phyloP scores from a whole-genome alignment of 2,329 filamentous ascomycete species.

The Ceratocystis lukuohia region DNA sequence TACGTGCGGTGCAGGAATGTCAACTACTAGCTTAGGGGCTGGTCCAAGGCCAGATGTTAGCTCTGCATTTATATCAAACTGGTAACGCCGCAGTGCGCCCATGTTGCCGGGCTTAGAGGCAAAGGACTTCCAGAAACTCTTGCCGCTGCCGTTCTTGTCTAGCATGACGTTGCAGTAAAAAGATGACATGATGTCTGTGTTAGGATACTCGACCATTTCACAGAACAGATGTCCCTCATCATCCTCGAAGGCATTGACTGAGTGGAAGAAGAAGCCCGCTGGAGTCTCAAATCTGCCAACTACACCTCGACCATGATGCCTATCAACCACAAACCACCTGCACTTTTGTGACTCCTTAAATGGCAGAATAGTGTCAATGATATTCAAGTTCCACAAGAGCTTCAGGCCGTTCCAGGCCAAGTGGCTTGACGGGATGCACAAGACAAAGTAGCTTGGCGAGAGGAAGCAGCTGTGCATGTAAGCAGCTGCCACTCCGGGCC shows the following conservation, averaged over 20 bases:
- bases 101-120: constrained; percentile 27
- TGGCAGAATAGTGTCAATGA: constrained; percentile 52
- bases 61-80: constrained; percentile 28
- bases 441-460: constrained; percentile 53
- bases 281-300: constrained; percentile 55
- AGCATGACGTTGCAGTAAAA: constrained; percentile 60
- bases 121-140: constrained; percentile 32
- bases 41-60: background rate
- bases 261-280: constrained; percentile 67
- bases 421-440: constrained; percentile 59
- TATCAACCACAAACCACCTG: constrained; percentile 64
- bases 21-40: constrained; percentile 26
- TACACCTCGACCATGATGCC: constrained; percentile 46
- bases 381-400: constrained; percentile 51
- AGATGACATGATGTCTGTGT: constrained; percentile 47
- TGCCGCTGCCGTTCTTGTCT: constrained; percentile 35
- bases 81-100: constrained; percentile 33
- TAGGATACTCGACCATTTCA: constrained; percentile 52
- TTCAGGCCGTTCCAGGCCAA: constrained; percentile 43
- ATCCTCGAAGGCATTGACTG: constrained; percentile 63
- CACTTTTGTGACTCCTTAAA: constrained; percentile 45
- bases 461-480: constrained; percentile 80
- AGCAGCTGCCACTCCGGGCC: constrained; percentile 38
- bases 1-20: constrained; percentile 39
- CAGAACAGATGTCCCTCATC: constrained; percentile 41